phyloP scores from a whole-genome alignment of 495 filamentous ascomycete genomes.

The Aspergillus egyptiacus region DNA sequence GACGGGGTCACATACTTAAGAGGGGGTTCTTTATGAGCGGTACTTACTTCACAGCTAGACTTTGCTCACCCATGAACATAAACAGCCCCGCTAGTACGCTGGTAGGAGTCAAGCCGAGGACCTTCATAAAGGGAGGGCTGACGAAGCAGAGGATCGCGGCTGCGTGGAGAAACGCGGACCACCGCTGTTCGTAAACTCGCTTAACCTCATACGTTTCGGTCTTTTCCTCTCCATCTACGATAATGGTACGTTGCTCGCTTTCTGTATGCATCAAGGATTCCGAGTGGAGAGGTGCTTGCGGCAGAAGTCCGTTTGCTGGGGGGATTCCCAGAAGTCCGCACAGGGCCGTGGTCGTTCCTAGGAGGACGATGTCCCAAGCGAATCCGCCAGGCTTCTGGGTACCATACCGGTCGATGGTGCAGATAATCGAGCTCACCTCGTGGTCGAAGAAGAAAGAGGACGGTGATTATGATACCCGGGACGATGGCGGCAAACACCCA shows the following conservation, averaged over 20 bases:
- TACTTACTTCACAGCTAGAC: slow-evolving; percentile 55
- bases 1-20: background rate
- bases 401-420: slow-evolving; percentile 62
- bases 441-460: slow-evolving; percentile 72
- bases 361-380: slow-evolving; percentile 63
- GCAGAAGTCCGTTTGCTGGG: slow-evolving; percentile 63
- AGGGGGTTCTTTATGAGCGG: no score
- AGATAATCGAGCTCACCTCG: slow-evolving; percentile 70
- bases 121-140: slow-evolving; percentile 62
- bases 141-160: slow-evolving; percentile 53
- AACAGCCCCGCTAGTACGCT: slow-evolving; percentile 65
- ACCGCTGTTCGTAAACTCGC: slow-evolving; percentile 64
- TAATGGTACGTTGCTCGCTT: slow-evolving; percentile 32
- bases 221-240: slow-evolving; percentile 20
- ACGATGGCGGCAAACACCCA: slow-evolving; percentile 64
- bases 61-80: slow-evolving; percentile 70
- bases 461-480: slow-evolving; percentile 61
- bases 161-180: slow-evolving; percentile 60
- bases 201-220: slow-evolving; percentile 34
- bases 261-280: slow-evolving; percentile 58
- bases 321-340: slow-evolving; percentile 67
- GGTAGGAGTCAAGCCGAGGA: slow-evolving; percentile 62
- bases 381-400: slow-evolving; percentile 61
- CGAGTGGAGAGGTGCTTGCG: slow-evolving; percentile 65
- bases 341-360: slow-evolving; percentile 62